phyloP scores from a whole-genome alignment of 441 rosid species.

The Adansonia gregorii region DNA sequence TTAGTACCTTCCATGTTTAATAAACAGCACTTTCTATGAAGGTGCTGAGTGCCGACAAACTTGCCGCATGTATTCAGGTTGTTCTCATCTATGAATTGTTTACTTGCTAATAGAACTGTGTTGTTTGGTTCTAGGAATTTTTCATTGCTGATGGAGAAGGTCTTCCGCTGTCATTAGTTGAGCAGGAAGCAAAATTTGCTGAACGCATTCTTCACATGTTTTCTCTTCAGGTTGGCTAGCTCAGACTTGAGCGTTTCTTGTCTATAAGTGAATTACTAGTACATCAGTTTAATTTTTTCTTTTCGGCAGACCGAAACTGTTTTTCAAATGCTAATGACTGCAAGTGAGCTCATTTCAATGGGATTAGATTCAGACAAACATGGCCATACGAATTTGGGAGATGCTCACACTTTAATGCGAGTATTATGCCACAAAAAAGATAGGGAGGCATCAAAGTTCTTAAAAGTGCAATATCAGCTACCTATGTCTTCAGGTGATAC shows the following conservation, averaged over 20 bases:
- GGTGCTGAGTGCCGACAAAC: neutral
- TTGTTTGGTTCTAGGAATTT: constrained; percentile 63
- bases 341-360: constrained; percentile 76
- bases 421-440: constrained; percentile 98
- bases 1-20: neutral
- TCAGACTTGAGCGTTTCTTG: constrained; percentile 20
- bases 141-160: constrained; percentile 97
- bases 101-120: constrained; percentile 23
- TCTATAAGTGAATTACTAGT: neutral
- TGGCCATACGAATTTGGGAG: constrained; percentile 52
- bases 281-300: constrained; percentile 26
- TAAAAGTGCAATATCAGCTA: constrained; percentile 82
- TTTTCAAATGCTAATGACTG: constrained; percentile 83
- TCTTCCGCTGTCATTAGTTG: constrained; percentile 86
- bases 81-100: neutral
- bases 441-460: constrained; percentile 81
- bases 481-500: constrained; percentile 93
- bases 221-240: constrained; percentile 69
- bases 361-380: constrained; percentile 60
- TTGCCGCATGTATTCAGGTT: neutral
- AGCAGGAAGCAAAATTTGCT: constrained; percentile 78
- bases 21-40: neutral
- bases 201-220: constrained; percentile 73
- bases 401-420: constrained; percentile 80
- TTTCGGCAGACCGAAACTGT: constrained; percentile 74